A percentile compares a stretch with the other conserved stretches of the same genome.
These are phyloP conservation scores for Allium sativum DNA, from an alignment of 106 monocot genomes.

Conservation along the genomic window DNA sequence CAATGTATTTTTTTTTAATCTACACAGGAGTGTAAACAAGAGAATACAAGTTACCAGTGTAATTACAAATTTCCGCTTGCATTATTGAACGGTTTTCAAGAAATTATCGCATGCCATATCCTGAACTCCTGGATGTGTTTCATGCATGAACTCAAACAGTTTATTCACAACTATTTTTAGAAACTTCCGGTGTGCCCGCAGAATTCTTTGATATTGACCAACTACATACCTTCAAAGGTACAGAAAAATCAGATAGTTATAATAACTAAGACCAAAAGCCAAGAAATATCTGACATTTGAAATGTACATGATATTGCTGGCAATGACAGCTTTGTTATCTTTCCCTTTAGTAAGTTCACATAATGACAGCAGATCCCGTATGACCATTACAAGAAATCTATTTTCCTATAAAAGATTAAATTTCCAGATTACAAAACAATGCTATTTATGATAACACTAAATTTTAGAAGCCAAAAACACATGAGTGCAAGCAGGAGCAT, in stretches of 20 bases:
- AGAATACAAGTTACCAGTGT: too few relatives aligned
- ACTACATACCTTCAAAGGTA: slow-evolving; percentile 87
- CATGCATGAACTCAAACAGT: slow-evolving; percentile 99
- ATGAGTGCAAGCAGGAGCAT: too few relatives aligned
- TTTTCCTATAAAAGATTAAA: slow-evolving; percentile 60
- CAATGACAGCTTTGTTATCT: slow-evolving; percentile 99
- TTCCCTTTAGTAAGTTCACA: slow-evolving; percentile 99
- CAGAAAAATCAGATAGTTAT: too few relatives aligned
- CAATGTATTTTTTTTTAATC: too few relatives aligned
- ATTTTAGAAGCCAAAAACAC: too few relatives aligned
- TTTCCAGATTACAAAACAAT: too few relatives aligned
- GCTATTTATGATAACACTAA: too few relatives aligned
- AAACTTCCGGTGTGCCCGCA: slow-evolving; percentile 99
- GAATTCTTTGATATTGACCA: slow-evolving; percentile 93
- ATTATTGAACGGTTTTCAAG: too few relatives aligned
- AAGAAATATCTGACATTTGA: background rate
- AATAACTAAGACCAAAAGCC: background rate
- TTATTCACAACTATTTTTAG: slow-evolving; percentile 99
- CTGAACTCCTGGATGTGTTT: slow-evolving; percentile 99
- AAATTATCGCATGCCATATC: too few relatives aligned
- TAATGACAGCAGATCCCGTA: slow-evolving; percentile 86
- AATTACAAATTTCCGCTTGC: too few relatives aligned
- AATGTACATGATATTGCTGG: slow-evolving; percentile 93
- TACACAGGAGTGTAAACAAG: too few relatives aligned
- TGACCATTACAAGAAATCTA: slow-evolving; percentile 97